Conservation (phyloP, 2,329 filamentous ascomycete genomes). For the Ceratocystis eucalypticola region DNA sequence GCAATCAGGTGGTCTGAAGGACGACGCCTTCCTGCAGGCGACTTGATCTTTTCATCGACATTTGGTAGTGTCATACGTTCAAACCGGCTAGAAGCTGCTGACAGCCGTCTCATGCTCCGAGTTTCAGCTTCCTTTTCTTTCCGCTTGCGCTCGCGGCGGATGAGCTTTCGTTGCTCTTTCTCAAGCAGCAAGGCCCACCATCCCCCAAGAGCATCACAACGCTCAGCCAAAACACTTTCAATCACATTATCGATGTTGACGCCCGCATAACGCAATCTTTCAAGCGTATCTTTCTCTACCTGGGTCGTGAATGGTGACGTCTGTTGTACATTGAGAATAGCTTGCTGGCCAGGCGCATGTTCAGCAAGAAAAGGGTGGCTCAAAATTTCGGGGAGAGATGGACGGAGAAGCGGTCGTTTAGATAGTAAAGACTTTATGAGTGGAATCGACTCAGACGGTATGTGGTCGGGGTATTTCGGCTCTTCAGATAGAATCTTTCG, state of each 20-base stretch:
- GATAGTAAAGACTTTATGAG: constrained; percentile 72
- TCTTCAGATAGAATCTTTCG: constrained; percentile 73
- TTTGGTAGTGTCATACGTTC: constrained; percentile 67
- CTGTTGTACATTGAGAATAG: constrained; percentile 70
- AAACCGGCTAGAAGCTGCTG: constrained; percentile 75
- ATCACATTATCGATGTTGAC: constrained; percentile 91
- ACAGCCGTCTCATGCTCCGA: constrained; percentile 66
- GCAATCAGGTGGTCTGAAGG: constrained; percentile 30
- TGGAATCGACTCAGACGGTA: constrained; percentile 63
- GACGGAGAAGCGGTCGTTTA: constrained; percentile 74
- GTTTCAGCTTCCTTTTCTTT: constrained; percentile 73
- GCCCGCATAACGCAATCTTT: constrained; percentile 84
- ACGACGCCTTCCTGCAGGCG: constrained; percentile 23
- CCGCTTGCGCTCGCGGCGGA: constrained; percentile 64
- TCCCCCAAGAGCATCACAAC: constrained; percentile 78
- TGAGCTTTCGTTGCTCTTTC: constrained; percentile 83
- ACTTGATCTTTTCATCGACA: constrained; percentile 55
- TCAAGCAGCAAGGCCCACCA: constrained; percentile 95
- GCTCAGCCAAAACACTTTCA: constrained; percentile 79
- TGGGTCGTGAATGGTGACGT: constrained; percentile 71
- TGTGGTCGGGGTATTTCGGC: constrained; percentile 66
- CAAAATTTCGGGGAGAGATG: constrained; percentile 71
- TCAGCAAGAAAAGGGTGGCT: constrained; percentile 78
- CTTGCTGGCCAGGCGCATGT: constrained; percentile 74
- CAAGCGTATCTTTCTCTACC: constrained; percentile 78